phyloP scores from a whole-genome alignment of 257 asterid genomes.

The Ilex asprella region DNA sequence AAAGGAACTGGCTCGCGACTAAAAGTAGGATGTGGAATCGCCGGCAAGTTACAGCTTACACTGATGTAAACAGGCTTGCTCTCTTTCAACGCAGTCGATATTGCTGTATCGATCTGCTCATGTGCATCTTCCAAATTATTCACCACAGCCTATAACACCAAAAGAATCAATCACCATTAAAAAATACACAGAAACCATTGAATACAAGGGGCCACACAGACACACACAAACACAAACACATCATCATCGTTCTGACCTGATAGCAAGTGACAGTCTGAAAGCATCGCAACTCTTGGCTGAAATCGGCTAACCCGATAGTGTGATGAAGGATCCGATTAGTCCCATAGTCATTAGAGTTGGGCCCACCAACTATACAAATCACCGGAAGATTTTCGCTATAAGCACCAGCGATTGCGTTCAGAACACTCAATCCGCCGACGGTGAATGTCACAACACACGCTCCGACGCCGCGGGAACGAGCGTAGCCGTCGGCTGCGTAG shows the following conservation, averaged over 20 bases:
- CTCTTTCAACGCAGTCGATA: slow-evolving; percentile 57
- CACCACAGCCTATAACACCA: slow-evolving; percentile 39
- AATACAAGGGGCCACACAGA: neutral
- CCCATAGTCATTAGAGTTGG: slow-evolving; percentile 20
- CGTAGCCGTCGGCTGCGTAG: slow-evolving; percentile 31
- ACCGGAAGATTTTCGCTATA: slow-evolving; percentile 19
- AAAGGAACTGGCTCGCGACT: slow-evolving; percentile 59
- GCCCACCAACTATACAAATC: slow-evolving; percentile 18
- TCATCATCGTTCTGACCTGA: slow-evolving; percentile 11
- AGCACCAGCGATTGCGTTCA: slow-evolving; percentile 24
- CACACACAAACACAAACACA: neutral
- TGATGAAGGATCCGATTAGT: slow-evolving; percentile 21
- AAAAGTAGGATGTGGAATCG: slow-evolving; percentile 55
- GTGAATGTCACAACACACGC: slow-evolving; percentile 25
- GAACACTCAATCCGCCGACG: slow-evolving; percentile 24
- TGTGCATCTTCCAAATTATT: slow-evolving; percentile 60
- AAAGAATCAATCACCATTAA: neutral
- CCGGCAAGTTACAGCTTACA: slow-evolving; percentile 58
- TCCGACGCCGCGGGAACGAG: slow-evolving; percentile 18
- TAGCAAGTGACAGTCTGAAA: slow-evolving; percentile 24
- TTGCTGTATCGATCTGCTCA: slow-evolving; percentile 55
- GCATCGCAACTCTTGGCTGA: slow-evolving; percentile 23
- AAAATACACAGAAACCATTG: neutral
- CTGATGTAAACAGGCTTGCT: slow-evolving; percentile 59
- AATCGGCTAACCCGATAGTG: slow-evolving; percentile 25